These are phyloP conservation scores for carrot (Daucus carota) DNA, from an alignment of 129 eudicot species.

Conservation along the genomic window DNA sequence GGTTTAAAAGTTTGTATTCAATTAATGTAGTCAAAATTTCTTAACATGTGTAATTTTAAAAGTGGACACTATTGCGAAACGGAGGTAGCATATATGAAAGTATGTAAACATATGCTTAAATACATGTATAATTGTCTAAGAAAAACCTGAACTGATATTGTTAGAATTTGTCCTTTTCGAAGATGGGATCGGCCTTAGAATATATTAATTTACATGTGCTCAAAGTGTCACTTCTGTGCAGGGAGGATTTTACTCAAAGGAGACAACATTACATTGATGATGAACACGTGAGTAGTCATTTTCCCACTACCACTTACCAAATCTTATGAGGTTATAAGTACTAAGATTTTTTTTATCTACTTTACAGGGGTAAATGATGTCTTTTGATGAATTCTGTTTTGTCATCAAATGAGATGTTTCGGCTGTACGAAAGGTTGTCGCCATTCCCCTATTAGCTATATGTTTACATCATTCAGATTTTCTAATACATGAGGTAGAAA, in stretches of 20 bases:
- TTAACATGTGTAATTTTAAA: too few species aligned
- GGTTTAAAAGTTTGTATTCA: too few species aligned
- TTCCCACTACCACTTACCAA: neutral
- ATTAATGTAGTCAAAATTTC: too few species aligned
- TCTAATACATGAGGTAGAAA: neutral
- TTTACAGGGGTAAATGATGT: conserved; percentile 8
- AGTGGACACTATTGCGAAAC: too few species aligned
- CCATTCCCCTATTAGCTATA: neutral
- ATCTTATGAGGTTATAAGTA: neutral
- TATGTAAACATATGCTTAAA: neutral
- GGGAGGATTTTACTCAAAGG: conserved; percentile 70
- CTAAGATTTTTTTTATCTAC: neutral
- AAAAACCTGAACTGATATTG: neutral
- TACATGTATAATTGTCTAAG: neutral
- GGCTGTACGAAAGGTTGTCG: neutral
- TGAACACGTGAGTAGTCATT: conserved; percentile 42
- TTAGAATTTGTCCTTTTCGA: neutral
- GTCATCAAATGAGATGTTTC: neutral
- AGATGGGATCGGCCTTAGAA: neutral
- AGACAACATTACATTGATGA: conserved; percentile 71
- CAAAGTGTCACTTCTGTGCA: neutral
- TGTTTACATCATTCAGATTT: neutral
- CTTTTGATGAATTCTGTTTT: neutral
- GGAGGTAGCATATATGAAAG: neutral
- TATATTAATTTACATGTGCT: neutral